A percentile compares a stretch with the other conserved stretches of the same genome.
These are phyloP conservation scores for Chenopodium suecicum DNA, from an alignment of 148 eudicot species.

Conservation along the genomic window DNA sequence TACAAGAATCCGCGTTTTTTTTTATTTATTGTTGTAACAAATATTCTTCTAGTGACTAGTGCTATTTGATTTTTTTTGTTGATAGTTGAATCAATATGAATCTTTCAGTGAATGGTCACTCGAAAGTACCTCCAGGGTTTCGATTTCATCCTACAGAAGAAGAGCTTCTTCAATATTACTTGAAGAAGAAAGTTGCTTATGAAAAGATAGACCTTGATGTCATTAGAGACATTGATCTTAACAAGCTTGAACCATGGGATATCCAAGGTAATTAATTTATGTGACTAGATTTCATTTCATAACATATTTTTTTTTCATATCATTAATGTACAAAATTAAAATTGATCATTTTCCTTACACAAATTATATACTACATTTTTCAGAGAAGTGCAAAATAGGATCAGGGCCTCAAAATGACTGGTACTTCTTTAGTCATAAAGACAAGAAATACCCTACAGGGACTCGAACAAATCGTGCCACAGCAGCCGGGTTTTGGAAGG, in stretches of 20 bases:
- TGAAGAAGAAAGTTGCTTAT: constrained; percentile 10
- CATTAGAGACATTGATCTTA: constrained; percentile 12
- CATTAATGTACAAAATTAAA: background rate
- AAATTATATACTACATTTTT: background rate
- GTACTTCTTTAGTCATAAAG: constrained; percentile 81
- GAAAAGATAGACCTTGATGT: constrained; percentile 11
- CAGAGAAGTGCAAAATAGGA: constrained; percentile 17
- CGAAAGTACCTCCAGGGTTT: constrained; percentile 10
- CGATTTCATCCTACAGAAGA: constrained; percentile 18
- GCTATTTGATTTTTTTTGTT: background rate
- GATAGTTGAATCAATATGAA: background rate
- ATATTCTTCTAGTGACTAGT: background rate
- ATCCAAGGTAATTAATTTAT: constrained; percentile 4
- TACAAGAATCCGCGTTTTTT: background rate
- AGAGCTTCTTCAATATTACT: constrained; percentile 9
- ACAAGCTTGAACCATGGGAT: constrained; percentile 20
- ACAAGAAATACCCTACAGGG: constrained; percentile 79
- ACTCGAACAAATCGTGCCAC: constrained; percentile 70
- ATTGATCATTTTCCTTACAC: no score
- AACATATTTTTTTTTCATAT: no score
- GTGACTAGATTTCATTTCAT: background rate
- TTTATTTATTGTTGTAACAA: background rate
- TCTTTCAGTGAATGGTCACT: constrained; percentile 14
- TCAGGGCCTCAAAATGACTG: constrained; percentile 33
- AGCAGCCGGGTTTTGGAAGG: constrained; percentile 78